phyloP scores from a whole-genome alignment of 2,329 filamentous ascomycete genomes.

The Cryphonectria carpinicola region DNA sequence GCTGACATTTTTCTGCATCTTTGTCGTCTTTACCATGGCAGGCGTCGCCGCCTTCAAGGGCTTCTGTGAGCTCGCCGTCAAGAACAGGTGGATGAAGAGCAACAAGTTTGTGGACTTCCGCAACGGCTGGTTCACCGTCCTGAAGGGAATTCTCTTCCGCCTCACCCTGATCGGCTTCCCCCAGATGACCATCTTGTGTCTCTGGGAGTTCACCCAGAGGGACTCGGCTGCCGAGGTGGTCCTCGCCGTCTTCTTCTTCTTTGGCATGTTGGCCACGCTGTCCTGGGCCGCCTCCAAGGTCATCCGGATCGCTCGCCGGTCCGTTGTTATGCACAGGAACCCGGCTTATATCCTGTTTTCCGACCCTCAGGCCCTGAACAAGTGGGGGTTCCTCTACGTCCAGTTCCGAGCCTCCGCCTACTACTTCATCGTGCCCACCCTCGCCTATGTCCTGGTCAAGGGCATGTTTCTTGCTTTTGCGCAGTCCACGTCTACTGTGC shows the following conservation, averaged over 20 bases:
- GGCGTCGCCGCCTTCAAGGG: conserved; percentile 80
- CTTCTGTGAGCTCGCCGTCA: conserved; percentile 75
- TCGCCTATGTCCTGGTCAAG: conserved; percentile 84
- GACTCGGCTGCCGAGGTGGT: conserved; percentile 88
- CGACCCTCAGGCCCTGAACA: conserved; percentile 90
- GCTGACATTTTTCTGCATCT: conserved; percentile 84
- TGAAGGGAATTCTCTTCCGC: conserved; percentile 93
- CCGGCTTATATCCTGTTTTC: conserved; percentile 97
- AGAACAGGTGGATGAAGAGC: conserved; percentile 75
- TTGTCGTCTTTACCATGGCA: conserved; percentile 75
- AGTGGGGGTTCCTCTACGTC: conserved; percentile 97
- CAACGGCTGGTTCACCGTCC: conserved; percentile 88
- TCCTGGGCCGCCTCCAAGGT: conserved; percentile 90
- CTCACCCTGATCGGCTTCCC: conserved; percentile 89
- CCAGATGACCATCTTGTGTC: conserved; percentile 84
- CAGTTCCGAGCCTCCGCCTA: conserved; percentile 95
- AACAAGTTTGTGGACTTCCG: conserved; percentile 93
- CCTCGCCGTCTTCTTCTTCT: conserved; percentile 84
- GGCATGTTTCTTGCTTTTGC: conserved; percentile 84
- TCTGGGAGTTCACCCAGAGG: conserved; percentile 88
- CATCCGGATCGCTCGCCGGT: conserved; percentile 84
- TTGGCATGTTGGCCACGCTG: conserved; percentile 77
- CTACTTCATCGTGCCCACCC: conserved; percentile 85
- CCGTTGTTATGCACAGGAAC: conserved; percentile 90
- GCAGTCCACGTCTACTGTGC: conserved; percentile 71